Base-by-base conservation (phyloP, 768 basidiomycete species). In the Mycena alexandri region DNA sequence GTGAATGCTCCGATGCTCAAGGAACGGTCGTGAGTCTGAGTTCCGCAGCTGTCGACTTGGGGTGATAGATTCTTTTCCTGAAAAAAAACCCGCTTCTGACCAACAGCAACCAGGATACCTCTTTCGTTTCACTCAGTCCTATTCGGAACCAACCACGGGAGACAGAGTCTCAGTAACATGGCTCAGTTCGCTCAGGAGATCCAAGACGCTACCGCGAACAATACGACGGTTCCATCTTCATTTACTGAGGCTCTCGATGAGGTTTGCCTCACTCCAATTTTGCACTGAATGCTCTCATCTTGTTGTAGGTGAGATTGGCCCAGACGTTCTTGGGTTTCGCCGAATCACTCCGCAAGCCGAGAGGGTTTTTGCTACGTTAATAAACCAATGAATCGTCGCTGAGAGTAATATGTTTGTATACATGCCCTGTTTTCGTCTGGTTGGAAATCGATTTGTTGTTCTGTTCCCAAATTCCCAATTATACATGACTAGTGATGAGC, bases 41-140 rank as follows among this genome's bases (percentile, higher is more conserved):
- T 63, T 80, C 78, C 17, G 59, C 81, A 2, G 81, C 87, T 0
- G 67, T 85, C 21, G 75, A 78, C 22, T 82, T 79, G 5, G 86
- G 88, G 86, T 86, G 66, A 38, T 73, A 8, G 3, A n/a, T 17
- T 4, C n/a, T 5, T 21, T 1, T 21, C 3, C 41, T n/a, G 0
- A 6, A 13, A 46, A 22, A 19, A 12, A 66, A n/a, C 19, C 47
- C 24, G 4, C 25, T 29, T 16, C 5, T 17, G 33, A 51, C 29
- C 9, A 56, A 46, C 36, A 2, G 22, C 22, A n/a, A n/a, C 47
- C 38, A 89, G 89, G 14, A 86, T 86, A 76, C 76, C 87, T 0
- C 76, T 88, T 1, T 87, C 88, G 0, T 86, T 90, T 71, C 89
- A 90, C 50, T 73, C 88, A 0, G 85, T 90, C n/a, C 82, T 85